phyloP scores from a whole-genome alignment of 306 rosid species.

The Abrus precatorius region DNA sequence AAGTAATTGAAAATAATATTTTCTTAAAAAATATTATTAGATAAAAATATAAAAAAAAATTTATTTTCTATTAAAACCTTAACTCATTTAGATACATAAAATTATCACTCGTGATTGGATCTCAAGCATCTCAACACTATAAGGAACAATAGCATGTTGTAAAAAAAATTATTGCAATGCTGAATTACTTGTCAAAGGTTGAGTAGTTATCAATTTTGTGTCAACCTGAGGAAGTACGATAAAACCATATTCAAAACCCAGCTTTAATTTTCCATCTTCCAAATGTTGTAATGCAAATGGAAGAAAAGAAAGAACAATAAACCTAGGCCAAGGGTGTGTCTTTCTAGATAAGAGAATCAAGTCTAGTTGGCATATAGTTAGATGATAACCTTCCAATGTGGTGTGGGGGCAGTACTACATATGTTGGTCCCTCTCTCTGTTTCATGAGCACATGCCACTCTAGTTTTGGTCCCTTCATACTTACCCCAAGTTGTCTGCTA shows the following conservation, averaged over 20 bases:
- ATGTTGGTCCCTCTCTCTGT: slow-evolving; percentile 60
- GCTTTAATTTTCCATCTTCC: background rate
- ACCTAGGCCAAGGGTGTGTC: slow-evolving; percentile 28
- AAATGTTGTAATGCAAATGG: background rate
- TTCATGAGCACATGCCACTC: slow-evolving; percentile 54
- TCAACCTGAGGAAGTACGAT: background rate
- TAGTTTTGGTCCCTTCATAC: slow-evolving; percentile 51
- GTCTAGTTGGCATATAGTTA: slow-evolving; percentile 42
- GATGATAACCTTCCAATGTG: slow-evolving; percentile 54
- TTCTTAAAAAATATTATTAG: too few species aligned
- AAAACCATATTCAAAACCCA: background rate
- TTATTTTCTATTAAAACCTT: too few species aligned
- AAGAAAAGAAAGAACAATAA: background rate
- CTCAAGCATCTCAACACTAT: background rate
- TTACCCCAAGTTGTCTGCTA: slow-evolving; percentile 53
- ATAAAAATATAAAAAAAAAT: too few species aligned
- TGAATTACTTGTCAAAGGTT: background rate
- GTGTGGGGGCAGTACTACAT: slow-evolving; percentile 46
- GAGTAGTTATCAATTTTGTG: background rate
- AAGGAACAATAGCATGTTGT: background rate
- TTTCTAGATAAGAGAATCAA: slow-evolving; percentile 55
- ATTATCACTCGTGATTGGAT: background rate
- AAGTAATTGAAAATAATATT: too few species aligned
- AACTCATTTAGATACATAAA: too few species aligned
- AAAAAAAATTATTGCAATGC: background rate